phyloP scores from a whole-genome alignment of 257 asterid species.

The Penstemon davidsonii region DNA sequence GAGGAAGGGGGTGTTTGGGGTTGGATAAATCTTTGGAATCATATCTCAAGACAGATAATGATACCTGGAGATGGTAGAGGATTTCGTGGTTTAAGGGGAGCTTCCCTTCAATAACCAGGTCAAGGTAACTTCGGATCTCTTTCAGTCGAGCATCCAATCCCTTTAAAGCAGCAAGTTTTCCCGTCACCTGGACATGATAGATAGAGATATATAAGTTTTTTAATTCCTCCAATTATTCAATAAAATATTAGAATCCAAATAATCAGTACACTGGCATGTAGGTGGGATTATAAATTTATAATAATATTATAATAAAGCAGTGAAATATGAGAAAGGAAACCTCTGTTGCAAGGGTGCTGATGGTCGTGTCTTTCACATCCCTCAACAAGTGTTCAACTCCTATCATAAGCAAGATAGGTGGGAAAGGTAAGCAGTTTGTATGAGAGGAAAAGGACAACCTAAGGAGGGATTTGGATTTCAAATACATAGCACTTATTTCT shows the following conservation, averaged over 20 bases:
- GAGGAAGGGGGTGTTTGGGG: not conserved
- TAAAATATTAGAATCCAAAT: not conserved
- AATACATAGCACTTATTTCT: too few species aligned
- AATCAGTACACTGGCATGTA: slow-evolving; percentile 6
- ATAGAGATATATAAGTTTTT: slow-evolving; percentile 5
- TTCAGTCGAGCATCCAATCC: slow-evolving; percentile 91
- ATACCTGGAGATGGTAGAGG: slow-evolving; percentile 92
- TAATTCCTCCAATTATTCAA: slow-evolving; percentile 16
- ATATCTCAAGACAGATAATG: too few species aligned
- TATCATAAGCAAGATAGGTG: slow-evolving; percentile 32
- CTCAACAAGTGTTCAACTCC: slow-evolving; percentile 96
- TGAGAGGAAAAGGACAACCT: too few species aligned
- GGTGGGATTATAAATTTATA: not conserved
- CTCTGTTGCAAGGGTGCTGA: slow-evolving; percentile 97
- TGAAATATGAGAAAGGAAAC: slow-evolving; percentile 33
- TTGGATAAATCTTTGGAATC: too few species aligned
- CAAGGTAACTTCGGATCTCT: slow-evolving; percentile 85
- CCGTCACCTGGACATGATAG: slow-evolving; percentile 63
- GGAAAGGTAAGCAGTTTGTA: slow-evolving; percentile 11
- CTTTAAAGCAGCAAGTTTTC: slow-evolving; percentile 90
- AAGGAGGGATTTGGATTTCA: too few species aligned
- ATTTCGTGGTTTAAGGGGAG: slow-evolving; percentile 96
- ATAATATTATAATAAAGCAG: not conserved
- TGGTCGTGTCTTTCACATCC: slow-evolving; percentile 93
- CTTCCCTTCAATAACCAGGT: slow-evolving; percentile 78